Percentiles rank a stretch among this genome's conserved stretches.
These are phyloP conservation scores for Sugiyamaella sp. DNA, from an alignment of 1,139 yeast genomes.

Conservation along the genomic window DNA sequence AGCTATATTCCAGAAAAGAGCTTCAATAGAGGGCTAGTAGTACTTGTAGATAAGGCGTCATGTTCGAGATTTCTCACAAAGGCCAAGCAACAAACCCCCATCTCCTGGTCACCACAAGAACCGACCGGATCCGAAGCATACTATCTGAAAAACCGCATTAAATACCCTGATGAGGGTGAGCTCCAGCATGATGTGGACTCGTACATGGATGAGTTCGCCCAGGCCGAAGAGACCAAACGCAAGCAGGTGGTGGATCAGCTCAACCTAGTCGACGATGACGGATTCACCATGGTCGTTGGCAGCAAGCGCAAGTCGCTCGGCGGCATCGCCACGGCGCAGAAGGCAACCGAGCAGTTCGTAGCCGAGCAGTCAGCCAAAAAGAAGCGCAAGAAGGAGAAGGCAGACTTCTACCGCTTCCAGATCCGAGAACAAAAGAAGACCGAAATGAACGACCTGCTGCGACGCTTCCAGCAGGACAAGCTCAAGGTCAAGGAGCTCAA, in stretches of 20 bases:
- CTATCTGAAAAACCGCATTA: slow-evolving; percentile 37
- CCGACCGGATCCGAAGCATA: slow-evolving; percentile 42
- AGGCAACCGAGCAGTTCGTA: slow-evolving; percentile 41
- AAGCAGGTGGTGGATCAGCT: slow-evolving; percentile 53
- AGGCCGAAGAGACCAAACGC: slow-evolving; percentile 66
- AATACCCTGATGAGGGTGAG: slow-evolving; percentile 50
- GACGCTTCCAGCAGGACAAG: slow-evolving; percentile 87
- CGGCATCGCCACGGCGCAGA: slow-evolving; percentile 41
- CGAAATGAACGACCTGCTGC: slow-evolving; percentile 84
- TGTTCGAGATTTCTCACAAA: slow-evolving; percentile 65
- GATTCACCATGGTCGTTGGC: slow-evolving; percentile 88
- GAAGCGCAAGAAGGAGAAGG: slow-evolving; percentile 78
- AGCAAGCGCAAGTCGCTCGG: slow-evolving; percentile 71
- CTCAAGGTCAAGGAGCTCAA: slow-evolving; percentile 76
- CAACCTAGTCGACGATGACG: slow-evolving; percentile 78
- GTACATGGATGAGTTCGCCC: slow-evolving; percentile 67
- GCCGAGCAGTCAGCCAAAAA: slow-evolving; percentile 48
- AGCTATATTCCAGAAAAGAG: slow-evolving; percentile 39
- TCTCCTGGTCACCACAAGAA: slow-evolving; percentile 23
- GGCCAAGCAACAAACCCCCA: slow-evolving; percentile 44
- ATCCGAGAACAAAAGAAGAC: slow-evolving; percentile 89
- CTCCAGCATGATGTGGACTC: slow-evolving; percentile 57
- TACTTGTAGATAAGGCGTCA: slow-evolving; percentile 76
- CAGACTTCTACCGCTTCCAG: slow-evolving; percentile 95
- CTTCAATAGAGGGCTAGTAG: slow-evolving; percentile 59